Evolutionary conservation across 2,329 filamentous ascomycete species (phyloP).

Genomic region (Penicillium sp.): DNA sequence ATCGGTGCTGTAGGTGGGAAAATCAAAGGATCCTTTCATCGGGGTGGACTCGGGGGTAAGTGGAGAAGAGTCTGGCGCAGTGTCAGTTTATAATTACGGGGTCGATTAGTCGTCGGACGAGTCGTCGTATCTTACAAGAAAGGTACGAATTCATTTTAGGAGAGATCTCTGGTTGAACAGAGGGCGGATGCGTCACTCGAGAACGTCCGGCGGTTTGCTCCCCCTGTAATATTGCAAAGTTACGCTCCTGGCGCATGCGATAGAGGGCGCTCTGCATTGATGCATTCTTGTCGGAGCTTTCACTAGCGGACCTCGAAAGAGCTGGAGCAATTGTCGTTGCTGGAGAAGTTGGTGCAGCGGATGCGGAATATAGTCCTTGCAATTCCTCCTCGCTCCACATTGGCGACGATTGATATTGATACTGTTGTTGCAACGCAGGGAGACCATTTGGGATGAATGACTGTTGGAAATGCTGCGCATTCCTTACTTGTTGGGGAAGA

Average conservation of each 20-base stretch:
- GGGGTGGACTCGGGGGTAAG: slow-evolving; percentile 70
- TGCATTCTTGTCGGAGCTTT: slow-evolving; percentile 22
- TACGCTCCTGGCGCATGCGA: slow-evolving; percentile 33
- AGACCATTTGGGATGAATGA: slow-evolving; percentile 21
- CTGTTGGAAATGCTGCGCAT: slow-evolving; percentile 31
- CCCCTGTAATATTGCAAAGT: slow-evolving; percentile 24
- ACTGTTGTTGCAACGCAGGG: slow-evolving; percentile 11
- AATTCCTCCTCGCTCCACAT: slow-evolving; percentile 36
- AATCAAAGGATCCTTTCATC: slow-evolving; percentile 43
- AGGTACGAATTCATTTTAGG: slow-evolving; percentile 58
- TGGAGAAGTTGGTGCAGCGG: slow-evolving; percentile 34
- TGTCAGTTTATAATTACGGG: neutral
- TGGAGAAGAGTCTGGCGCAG: slow-evolving; percentile 42
- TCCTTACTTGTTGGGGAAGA: slow-evolving; percentile 16
- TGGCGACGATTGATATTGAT: slow-evolving; percentile 35
- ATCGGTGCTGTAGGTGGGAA: slow-evolving; percentile 42
- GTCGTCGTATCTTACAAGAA: slow-evolving; percentile 20
- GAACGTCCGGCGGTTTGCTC: slow-evolving; percentile 28
- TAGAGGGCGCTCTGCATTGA: slow-evolving; percentile 30
- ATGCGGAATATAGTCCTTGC: slow-evolving; percentile 30
- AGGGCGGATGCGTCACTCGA: slow-evolving; percentile 36
- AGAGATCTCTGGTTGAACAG: slow-evolving; percentile 42
- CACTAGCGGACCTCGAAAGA: slow-evolving; percentile 26
- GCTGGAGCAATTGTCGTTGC: slow-evolving; percentile 19
- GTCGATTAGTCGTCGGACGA: neutral